Conservation (phyloP, 1,139 yeast genomes). For the Saccharomyces hybrid region DNA sequence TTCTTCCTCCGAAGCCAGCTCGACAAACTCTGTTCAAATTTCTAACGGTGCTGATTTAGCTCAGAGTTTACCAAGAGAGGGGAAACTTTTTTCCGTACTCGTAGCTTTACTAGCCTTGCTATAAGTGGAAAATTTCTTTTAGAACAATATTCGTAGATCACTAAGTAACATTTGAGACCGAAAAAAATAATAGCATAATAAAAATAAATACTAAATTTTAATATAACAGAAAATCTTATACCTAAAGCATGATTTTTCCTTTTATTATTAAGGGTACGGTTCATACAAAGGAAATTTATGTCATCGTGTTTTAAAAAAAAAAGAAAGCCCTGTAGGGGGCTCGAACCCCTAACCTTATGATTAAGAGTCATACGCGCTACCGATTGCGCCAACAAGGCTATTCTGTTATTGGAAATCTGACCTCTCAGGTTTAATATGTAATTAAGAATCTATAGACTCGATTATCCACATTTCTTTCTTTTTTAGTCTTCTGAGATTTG, state of each 20-base stretch:
- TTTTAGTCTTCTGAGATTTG: too few relatives aligned
- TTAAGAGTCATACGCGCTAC: slow-evolving; percentile 43
- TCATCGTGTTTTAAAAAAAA: slow-evolving; percentile 4
- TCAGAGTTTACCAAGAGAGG: neutral
- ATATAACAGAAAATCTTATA: neutral
- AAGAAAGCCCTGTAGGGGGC: slow-evolving; percentile 39
- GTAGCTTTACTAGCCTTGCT: neutral
- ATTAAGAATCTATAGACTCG: too few relatives aligned
- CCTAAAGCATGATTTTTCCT: too few relatives aligned
- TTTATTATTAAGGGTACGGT: too few relatives aligned
- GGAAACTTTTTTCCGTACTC: neutral
- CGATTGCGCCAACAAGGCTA: slow-evolving; percentile 42
- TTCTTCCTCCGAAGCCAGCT: neutral
- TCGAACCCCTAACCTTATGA: slow-evolving; percentile 41
- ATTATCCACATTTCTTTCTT: too few relatives aligned
- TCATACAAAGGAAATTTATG: too few relatives aligned
- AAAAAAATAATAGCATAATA: neutral
- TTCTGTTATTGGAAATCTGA: neutral
- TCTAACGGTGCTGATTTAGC: neutral
- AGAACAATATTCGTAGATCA: neutral
- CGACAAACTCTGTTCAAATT: neutral
- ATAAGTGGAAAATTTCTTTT: neutral
- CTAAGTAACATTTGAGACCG: neutral
- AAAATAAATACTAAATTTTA: too few relatives aligned
- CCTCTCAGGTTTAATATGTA: too few relatives aligned